Conservation (phyloP, 176 grass and related monocot species). For the Eragrostis nindensis region DNA sequence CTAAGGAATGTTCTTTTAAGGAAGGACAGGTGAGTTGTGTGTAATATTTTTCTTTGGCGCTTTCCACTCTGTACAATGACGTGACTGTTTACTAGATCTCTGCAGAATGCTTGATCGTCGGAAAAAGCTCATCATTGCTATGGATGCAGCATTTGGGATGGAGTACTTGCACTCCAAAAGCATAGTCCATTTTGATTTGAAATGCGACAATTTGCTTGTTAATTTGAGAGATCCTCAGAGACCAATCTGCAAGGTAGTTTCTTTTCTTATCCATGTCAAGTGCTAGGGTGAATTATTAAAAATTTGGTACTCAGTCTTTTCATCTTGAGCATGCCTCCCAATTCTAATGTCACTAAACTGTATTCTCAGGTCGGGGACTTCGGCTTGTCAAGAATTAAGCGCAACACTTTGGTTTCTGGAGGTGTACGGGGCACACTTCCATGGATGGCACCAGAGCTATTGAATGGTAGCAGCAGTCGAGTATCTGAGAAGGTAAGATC, state of each 20-base stretch:
- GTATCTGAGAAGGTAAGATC: constrained; percentile 55
- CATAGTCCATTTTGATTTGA: constrained; percentile 90
- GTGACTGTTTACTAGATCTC: constrained; percentile 47
- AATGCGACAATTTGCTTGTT: constrained; percentile 89
- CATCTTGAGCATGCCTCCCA: constrained; percentile 7
- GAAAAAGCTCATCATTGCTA: constrained; percentile 67
- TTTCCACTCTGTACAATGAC: constrained; percentile 30
- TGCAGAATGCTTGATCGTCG: constrained; percentile 70
- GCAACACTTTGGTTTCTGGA: constrained; percentile 77
- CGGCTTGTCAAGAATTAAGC: constrained; percentile 90
- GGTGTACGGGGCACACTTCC: constrained; percentile 94
- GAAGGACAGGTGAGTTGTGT: constrained; percentile 58
- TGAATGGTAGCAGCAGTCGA: constrained; percentile 58
- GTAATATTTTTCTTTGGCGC: constrained; percentile 8
- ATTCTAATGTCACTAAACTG: not conserved
- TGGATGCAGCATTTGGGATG: constrained; percentile 88
- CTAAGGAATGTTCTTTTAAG: constrained; percentile 67
- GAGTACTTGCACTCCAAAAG: constrained; percentile 89
- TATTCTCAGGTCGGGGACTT: constrained; percentile 81
- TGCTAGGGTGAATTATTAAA: not conserved
- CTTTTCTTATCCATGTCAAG: constrained; percentile 12
- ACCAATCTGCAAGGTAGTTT: constrained; percentile 77
- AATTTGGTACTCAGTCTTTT: not conserved
- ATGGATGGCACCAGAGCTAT: constrained; percentile 92
- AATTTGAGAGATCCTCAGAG: constrained; percentile 77